Base-by-base conservation (phyloP, 2,329 filamentous ascomycete species). In the Alternaria metachromatica region DNA sequence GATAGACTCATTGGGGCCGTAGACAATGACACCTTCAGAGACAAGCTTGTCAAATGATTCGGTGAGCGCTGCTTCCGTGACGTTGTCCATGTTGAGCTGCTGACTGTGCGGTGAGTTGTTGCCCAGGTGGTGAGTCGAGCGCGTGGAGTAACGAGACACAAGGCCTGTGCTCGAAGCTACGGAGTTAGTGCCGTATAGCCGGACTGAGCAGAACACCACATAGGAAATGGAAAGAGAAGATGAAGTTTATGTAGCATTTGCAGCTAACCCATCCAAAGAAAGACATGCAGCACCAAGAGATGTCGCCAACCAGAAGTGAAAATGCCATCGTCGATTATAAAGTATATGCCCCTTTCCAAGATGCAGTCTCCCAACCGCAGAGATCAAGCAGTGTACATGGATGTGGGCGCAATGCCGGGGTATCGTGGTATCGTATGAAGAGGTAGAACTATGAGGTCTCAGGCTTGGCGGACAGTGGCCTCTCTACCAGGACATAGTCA, bases 401-500 rank as follows among this genome's bases (percentile, higher is more conserved):
- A 55, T 41, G 54, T 44, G 60, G 60, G 50, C 21, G 53, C 55
- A 57, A 33, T 54, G 57, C 60, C 64, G 63, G 64, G 64, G 62
- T 64, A 58, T 58, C 59, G 55, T 62, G 59, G 60, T 66, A 56
- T 56, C 55, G 57, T 65, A 58, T 57, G 44, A 53, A 63, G 50
- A 49, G 28, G 25, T 21, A 33, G 37, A 55, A 43, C 50, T 64
- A 70, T 53, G 67, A 59, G 30, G 63, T 60, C 48, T 70, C 65
- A 43, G 66, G 60, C 65, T 72, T 69, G 44, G 70, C 61, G 18
- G 69, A 73, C 45, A 33, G 68, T 41, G 76, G 75, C 60, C 74
- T 71, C 66, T 79, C 76, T 76, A 79, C 77, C 56, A 78, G 66
- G 63, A 80, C 75, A 68, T 78, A 79, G 65, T 80, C 77, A 71